Evolutionary conservation across 306 rosid species (phyloP), one percentile per base, ranked within the genome.

Genomic region (Sindora glabra): DNA sequence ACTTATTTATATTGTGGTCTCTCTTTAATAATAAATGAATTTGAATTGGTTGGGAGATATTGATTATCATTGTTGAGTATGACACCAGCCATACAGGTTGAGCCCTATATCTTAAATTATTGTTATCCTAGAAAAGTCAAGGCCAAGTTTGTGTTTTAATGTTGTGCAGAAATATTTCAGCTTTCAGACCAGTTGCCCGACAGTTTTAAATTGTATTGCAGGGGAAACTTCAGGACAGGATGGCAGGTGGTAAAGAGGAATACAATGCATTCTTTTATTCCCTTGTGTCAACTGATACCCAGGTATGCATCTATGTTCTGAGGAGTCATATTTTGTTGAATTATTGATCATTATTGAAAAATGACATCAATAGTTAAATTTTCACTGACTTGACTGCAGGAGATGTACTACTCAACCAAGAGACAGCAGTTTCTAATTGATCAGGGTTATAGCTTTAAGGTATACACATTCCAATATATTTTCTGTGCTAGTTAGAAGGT

Each of bases 391-490:
- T 62, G 54, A 65, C 36, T 79, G 57, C 87, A 90, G 96, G 98
- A 92, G 77, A 92, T 91, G 98, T 92, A 92, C 71, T 92, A 92
- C 74, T 92, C 96, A 41, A 92, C 88, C 62, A 92, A 92, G 76
- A 83, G 98, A 70, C 96, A 92, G 68, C 96, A 88, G 74, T 92
- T 92, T 83, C 79, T 92, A 81, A 88, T 92, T 29, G 98, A 92
- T 74, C 98, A 92, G 78, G 98, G 96, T 78, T 92, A 92, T 74
- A 92, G 98, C 76, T 92, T 92, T 73, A 92, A 92, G 96, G 98
- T 88, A 83, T 24, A 55, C 48, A 15, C 32, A 39, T 54, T 34
- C 24, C 37, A 30, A 27, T 41, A 38, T 42, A 6, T 40, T 65
- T 37, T 48, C 29, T 25, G 38, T 29, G 59, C 65, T 59, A 15